Evolutionary conservation across 2,329 filamentous ascomycete genomes (phyloP), one percentile per base, ranked within the genome.

Genomic region (Colletotrichum sp.): DNA sequence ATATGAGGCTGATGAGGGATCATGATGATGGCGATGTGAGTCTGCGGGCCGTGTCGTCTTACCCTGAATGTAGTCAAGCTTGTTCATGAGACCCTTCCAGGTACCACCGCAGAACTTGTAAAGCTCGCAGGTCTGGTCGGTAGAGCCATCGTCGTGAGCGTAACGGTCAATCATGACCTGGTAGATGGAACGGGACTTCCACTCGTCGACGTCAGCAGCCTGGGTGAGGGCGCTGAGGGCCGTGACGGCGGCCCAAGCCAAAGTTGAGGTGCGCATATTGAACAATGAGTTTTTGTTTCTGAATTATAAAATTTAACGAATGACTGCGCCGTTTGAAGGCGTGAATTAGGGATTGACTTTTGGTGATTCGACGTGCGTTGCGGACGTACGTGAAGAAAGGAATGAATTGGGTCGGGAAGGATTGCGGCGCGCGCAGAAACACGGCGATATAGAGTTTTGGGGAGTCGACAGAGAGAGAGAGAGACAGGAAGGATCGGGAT

Each of bases 1-100:
- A 52, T 22, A 48, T 52, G 44, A 52, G 7, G 44, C 44, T 22
- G 16, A 61, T 61, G 59, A 8, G 28, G n/a, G 60, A 27, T 30
- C 36, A 66, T 27, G 63, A 12, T 66, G 36, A 48, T 28, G 39
- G 44, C 5, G 39, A 25, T 44, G 7, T 44, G 11, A 28, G 25
- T n/a, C 12, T 48, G 34, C 39, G 4, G 22, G 36, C 28, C 27
- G 25, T 25, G 6, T 25, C 44, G 44, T 52, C 73, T 72, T 85
- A 61, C 82, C 81, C 77, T 89, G 85, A 77, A 90, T 89, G 77
- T 90, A 90, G 80, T 89, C 88, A 66, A 90, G 82, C 36, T 86
- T 82, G 75, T 88, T 85, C 44, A 85, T 86, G 48, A 90, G 82
- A 19, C 89, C 89, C 67, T 82, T 78, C 82, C 85, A 91, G 27